Percentiles rank a stretch among this genome's conserved stretches.
Conservation (phyloP, 225 moss, liverwort and hornwort genomes). For the Anthoceros angustus region DNA sequence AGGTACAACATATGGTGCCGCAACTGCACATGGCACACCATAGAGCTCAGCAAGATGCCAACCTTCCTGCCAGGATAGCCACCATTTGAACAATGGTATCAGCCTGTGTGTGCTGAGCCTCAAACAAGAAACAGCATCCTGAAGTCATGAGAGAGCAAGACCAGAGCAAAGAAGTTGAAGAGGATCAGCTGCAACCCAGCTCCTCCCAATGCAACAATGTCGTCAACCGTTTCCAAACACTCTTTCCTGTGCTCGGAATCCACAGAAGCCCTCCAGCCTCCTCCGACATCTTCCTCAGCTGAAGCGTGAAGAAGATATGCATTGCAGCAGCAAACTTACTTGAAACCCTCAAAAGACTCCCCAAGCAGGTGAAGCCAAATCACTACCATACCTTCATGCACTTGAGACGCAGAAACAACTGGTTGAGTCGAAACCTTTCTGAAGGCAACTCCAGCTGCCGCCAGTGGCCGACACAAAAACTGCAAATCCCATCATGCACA, state of each 20-base stretch:
- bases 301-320: not conserved
- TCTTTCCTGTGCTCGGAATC: conserved; percentile 50
- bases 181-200: conserved; percentile 27
- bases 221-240: conserved; percentile 64
- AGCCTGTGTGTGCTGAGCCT: not conserved
- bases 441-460: conserved; percentile 24
- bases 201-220: conserved; percentile 22
- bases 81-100: not conserved
- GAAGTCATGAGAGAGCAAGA: conserved; percentile 2
- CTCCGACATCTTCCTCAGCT: not conserved
- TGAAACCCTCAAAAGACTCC: conserved; percentile 3
- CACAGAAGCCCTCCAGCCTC: conserved; percentile 20
- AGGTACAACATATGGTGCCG: conserved; percentile 85
- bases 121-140: not conserved
- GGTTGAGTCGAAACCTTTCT: conserved; percentile 23
- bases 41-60: conserved; percentile 93
- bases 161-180: conserved; percentile 71
- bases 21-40: conserved; percentile 51
- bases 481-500: not conserved
- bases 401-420: conserved; percentile 19
- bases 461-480: conserved; percentile 24
- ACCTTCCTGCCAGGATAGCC: conserved; percentile 37
- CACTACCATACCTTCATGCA: not conserved
- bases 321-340: not conserved
- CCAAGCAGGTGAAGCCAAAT: conserved; percentile 6